Conservation (phyloP, 2,329 filamentous ascomycete species). For the Cytospora chrysosperma region DNA sequence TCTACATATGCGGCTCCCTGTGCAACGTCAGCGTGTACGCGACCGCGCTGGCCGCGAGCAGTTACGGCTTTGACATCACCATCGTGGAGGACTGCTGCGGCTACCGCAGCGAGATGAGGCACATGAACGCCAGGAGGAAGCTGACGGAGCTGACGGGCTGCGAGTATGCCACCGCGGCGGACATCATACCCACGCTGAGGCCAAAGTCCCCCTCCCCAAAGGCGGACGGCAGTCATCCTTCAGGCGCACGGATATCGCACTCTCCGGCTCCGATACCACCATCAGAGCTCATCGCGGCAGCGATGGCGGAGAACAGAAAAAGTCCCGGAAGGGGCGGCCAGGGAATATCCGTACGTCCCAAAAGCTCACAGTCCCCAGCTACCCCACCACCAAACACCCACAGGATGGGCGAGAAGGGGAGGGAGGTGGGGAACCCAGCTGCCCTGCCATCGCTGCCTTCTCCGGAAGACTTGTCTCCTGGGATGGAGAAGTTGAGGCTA, state of each 20-base stretch:
- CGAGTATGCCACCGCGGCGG: slow-evolving; percentile 57
- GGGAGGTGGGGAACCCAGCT: neutral
- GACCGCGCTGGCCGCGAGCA: slow-evolving; percentile 85
- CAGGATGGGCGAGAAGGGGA: slow-evolving; percentile 10
- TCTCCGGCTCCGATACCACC: slow-evolving; percentile 14
- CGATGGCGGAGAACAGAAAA: slow-evolving; percentile 16
- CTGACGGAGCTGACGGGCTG: slow-evolving; percentile 76
- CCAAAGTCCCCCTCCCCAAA: slow-evolving; percentile 14
- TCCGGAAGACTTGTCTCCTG: slow-evolving; percentile 7
- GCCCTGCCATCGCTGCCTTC: slow-evolving; percentile 12
- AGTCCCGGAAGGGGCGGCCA: slow-evolving; percentile 19
- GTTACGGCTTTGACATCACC: slow-evolving; percentile 83
- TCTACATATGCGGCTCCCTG: slow-evolving; percentile 84
- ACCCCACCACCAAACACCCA: slow-evolving; percentile 12
- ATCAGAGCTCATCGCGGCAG: slow-evolving; percentile 20
- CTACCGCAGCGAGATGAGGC: slow-evolving; percentile 68
- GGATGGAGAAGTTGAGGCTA: slow-evolving; percentile 25
- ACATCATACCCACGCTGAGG: slow-evolving; percentile 46
- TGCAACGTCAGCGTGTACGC: slow-evolving; percentile 89
- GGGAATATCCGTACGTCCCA: slow-evolving; percentile 25
- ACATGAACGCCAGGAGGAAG: slow-evolving; percentile 67
- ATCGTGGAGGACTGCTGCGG: slow-evolving; percentile 87
- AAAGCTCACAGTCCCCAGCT: slow-evolving; percentile 11
- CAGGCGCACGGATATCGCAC: slow-evolving; percentile 27
- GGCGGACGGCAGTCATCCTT: slow-evolving; percentile 27